Evolutionary conservation across 768 basidiomycete genomes (phyloP).

Genomic region (Rhodosporidiobolus sp.): DNA sequence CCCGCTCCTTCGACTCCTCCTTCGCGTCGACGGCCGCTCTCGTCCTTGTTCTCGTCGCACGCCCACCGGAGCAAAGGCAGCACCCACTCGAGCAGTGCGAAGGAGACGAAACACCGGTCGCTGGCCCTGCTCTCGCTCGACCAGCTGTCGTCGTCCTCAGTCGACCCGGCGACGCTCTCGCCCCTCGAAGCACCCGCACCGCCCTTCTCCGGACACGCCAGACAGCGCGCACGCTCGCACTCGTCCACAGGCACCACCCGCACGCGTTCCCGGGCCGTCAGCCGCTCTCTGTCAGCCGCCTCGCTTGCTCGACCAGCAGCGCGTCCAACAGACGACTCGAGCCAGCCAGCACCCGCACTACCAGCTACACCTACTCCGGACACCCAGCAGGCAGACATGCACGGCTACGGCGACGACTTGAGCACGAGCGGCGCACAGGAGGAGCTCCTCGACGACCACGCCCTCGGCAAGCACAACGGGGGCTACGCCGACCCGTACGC

Average conservation of each 20-base stretch:
- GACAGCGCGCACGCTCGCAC: not conserved
- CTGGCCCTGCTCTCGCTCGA: not conserved
- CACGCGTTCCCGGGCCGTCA: not conserved
- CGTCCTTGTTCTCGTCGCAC: no score
- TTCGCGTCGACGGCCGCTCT: no score
- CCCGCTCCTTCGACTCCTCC: no score
- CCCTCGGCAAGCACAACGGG: not conserved
- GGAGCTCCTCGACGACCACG: conserved; percentile 24
- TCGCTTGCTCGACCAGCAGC: not conserved
- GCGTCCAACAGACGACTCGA: not conserved
- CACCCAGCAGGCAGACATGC: not conserved
- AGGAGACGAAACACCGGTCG: no score
- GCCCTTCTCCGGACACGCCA: conserved; percentile 6
- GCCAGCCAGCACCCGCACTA: not conserved
- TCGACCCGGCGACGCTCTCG: conserved; percentile 10
- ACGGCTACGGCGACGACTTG: conserved; percentile 11
- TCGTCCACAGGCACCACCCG: not conserved
- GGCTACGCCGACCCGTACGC: conserved; percentile 28
- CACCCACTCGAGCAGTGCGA: no score
- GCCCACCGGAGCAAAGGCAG: no score
- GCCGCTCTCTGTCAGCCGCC: not conserved
- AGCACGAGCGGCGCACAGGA: conserved; percentile 22
- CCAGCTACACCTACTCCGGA: not conserved
- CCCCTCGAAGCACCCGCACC: conserved; percentile 20
- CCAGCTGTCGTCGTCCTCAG: not conserved